Base-by-base conservation (phyloP, 2,329 filamentous ascomycete species). In the Epichloe coenophiala region DNA sequence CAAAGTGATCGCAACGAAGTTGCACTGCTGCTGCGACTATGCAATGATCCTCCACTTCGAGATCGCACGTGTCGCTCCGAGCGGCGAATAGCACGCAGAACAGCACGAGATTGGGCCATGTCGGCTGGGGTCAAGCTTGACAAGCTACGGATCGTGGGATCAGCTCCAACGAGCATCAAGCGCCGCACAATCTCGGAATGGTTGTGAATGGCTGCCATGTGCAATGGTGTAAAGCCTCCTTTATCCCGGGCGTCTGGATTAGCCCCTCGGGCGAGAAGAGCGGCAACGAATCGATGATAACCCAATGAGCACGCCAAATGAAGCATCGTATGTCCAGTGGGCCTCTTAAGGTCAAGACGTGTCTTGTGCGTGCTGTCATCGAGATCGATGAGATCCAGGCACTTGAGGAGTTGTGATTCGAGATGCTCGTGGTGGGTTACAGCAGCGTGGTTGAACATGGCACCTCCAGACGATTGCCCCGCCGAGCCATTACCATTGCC, bases 141-240 rank as follows among this genome's bases (percentile, higher is more conserved):
- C 45, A 86, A 67, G 60, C 81, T 90, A 57, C 81, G 76, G 53
- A 86, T 72, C 43, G 76, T 81, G 35, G 84, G 78, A 65, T 89
- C 83, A 2, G 86, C 86, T 39, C 86, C 85, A 40, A 80, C 77
- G 23, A 85, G 72, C 57, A 90, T 81, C 52, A 95, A 74, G 13
- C 84, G 79, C 53, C 84, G 77, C 13, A 91, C 83, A 57, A 93
- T 88, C 61, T 88, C 82, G 11, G 79, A 71, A 60, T 89, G 83
- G 54, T 83, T 80, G 64, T 86, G 83, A 60, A 94, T 76, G 27
- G 85, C 82, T 19, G 88, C 88, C 61, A 91, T 78, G 64, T 94
- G 87, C 69, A 94, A 76, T 13, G 88, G 81, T 4, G 86, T 88
- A 65, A 88, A 91, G 21, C 88, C 88, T 47, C 84, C 84, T 55